Evolutionary conservation across 139 green algal genomes (phyloP).

Genomic region (Tetraselmis striata): DNA sequence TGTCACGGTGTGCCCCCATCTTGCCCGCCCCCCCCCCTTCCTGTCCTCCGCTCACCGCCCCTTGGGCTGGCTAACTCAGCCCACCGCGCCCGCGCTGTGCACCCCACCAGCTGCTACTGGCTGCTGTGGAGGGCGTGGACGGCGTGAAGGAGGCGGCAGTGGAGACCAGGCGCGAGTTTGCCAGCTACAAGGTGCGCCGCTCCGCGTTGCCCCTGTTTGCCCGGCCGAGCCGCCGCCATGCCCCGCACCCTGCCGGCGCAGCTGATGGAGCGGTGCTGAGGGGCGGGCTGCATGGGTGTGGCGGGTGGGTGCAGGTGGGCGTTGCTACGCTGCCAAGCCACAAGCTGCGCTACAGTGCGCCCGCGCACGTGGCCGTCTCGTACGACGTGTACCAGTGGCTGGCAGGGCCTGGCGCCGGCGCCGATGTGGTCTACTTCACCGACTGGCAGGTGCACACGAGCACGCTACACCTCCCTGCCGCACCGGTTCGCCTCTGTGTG

Average conservation of each 20-base stretch:
- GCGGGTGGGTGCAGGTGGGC: not conserved
- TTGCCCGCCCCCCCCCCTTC: too few species aligned
- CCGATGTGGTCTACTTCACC: not conserved
- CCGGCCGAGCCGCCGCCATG: not conserved
- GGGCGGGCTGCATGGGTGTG: too few species aligned
- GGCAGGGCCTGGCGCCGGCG: too few species aligned
- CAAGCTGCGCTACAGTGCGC: not conserved
- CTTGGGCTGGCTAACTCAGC: not conserved
- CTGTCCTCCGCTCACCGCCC: not conserved
- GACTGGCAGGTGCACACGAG: not conserved
- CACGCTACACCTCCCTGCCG: not conserved
- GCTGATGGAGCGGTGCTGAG: not conserved
- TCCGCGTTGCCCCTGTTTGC: too few species aligned
- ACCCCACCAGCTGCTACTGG: not conserved
- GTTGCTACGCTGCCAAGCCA: not conserved
- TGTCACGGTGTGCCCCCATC: not conserved
- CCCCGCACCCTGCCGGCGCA: not conserved
- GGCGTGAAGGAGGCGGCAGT: not conserved
- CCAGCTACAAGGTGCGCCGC: not conserved
- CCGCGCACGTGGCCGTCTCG: not conserved
- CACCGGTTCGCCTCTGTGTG: too few species aligned
- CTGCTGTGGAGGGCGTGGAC: not conserved
- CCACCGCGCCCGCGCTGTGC: not conserved
- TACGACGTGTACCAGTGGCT: not conserved
- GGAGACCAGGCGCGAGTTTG: not conserved